These are phyloP conservation scores for Mimosa pudica DNA, from an alignment of 306 rosid species.

Conservation along the genomic window DNA sequence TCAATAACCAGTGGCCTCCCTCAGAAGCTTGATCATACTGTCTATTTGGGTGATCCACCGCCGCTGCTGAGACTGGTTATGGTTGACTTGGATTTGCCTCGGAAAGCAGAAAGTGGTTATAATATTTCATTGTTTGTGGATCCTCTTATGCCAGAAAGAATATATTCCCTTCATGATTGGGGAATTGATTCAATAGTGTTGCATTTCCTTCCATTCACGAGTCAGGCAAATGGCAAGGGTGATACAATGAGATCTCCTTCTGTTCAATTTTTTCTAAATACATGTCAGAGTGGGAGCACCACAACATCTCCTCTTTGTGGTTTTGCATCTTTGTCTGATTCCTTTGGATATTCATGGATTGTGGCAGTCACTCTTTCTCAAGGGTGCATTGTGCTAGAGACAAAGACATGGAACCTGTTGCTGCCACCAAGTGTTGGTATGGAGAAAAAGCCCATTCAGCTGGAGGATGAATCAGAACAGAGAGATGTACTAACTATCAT, in stretches of 20 bases:
- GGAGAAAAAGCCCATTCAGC: slow-evolving; percentile 46
- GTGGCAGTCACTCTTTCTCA: slow-evolving; percentile 69
- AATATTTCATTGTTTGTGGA: slow-evolving; percentile 65
- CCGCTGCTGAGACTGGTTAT: slow-evolving; percentile 85
- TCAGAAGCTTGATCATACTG: slow-evolving; percentile 64
- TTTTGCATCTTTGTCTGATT: slow-evolving; percentile 84
- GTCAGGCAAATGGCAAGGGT: slow-evolving; percentile 71
- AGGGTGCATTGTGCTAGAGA: slow-evolving; percentile 84
- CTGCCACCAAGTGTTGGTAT: slow-evolving; percentile 63
- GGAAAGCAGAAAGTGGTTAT: slow-evolving; percentile 56
- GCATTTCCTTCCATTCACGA: slow-evolving; percentile 97
- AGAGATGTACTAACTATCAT: slow-evolving; percentile 60
- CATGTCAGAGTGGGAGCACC: slow-evolving; percentile 76
- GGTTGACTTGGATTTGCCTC: slow-evolving; percentile 89
- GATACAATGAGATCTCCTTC: slow-evolving; percentile 83
- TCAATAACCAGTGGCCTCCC: slow-evolving; percentile 41
- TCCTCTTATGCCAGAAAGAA: slow-evolving; percentile 85
- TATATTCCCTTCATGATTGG: slow-evolving; percentile 82
- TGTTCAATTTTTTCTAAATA: slow-evolving; percentile 83
- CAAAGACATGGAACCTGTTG: slow-evolving; percentile 80
- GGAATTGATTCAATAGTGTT: slow-evolving; percentile 92
- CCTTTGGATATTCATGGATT: slow-evolving; percentile 97
- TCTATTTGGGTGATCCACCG: slow-evolving; percentile 84
- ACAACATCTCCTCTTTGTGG: slow-evolving; percentile 68
- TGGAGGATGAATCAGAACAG: slow-evolving; percentile 51